Evolutionary conservation across 345 rosid species (phyloP), one percentile per base, ranked within the genome.

Genomic region (Brassica incana): DNA sequence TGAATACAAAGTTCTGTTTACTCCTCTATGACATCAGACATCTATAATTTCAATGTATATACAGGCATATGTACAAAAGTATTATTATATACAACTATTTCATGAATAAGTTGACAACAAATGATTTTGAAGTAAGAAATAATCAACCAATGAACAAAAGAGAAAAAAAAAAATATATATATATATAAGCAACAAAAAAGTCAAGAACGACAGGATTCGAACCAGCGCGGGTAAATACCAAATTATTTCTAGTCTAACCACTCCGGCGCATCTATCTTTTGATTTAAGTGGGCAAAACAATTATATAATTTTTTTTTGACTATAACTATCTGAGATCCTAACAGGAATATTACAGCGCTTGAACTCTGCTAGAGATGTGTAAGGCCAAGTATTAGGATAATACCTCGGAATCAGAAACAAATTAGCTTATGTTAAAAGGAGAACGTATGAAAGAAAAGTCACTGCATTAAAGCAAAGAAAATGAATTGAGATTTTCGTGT

Each of bases 171-270:
- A n/a, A n/a, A n/a, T n/a, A n/a, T n/a, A n/a, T n/a, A n/a, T n/a
- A 60, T 25, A 30, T 30, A 30, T 30, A 30, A 30, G 33, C 38
- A 35, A 35, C 38, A 35, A 35, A 38, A 38, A 58, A 6, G 3
- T 0, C 80, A 69, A 65, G 81, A 67, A 71, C 74, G 84, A 89
- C 93, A 88, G 90, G 90, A 88, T 89, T 91, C 93, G 89, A 90
- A 87, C 93, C 92, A 85, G 94, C 93, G 91, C 92, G 95, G 93
- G 92, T 88, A 85, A 8, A 90, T 90, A 91, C 94, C 94, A 92
- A 92, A 88, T 88, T 91, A 90, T 87, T 94, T 94, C 94, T 90
- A 93, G 91, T 93, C 95, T 87, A 89, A 86, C 80, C 83, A 80
- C 83, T 80, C 83, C 83, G 80, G 83, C 80, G 76, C 80, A 77